Evolutionary conservation across 345 rosid genomes (phyloP), one percentile per base, ranked within the genome.

Genomic region (Orychophragmus violaceus): DNA sequence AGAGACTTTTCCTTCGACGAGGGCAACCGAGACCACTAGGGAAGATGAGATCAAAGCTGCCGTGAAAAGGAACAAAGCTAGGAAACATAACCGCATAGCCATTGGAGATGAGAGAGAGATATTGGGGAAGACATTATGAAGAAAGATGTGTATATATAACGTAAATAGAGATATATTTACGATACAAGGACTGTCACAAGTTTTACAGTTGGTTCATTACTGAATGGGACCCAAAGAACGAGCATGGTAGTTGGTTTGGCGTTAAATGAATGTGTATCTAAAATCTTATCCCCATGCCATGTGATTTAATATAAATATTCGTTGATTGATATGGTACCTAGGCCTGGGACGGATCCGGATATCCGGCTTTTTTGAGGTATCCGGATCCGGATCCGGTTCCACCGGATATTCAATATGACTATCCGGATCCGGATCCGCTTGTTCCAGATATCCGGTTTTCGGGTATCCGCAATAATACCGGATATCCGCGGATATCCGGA

Each of bases 1-100:
- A 37, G 90, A 73, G 65, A 87, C 71, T 59, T 82, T 82, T 28
- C 81, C 90, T 60, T 81, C 14, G 25, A 91, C 61, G 14, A 74
- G 52, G 0, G 76, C 75, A 9, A 76, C 50, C 0, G 91, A 79
- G 58, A 74, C 74, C 49, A 77, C 44, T 36, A 85, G 21, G 51
- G 59, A 64, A 48, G 60, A 69, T 12, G 84, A 81, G 48, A 33
- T 33, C 39, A 82, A 62, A 58, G 69, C 62, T 24, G 64, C 6
- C 1, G 81, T 67, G 19, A 84, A 60, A 48, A 81, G 19, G 54
- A 78, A 68, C 14, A 78, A 59, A 4, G 78, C 36, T 10, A 75
- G 4, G 22, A 68, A 5, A 13, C 25, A 23, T 14, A 59, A 56
- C 30, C 13, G 50, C 36, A 62, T 24, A 36, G 80, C 87, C 89